Evolutionary conservation across 345 rosid genomes (phyloP).

Genomic region (Hibiscus mutabilis): DNA sequence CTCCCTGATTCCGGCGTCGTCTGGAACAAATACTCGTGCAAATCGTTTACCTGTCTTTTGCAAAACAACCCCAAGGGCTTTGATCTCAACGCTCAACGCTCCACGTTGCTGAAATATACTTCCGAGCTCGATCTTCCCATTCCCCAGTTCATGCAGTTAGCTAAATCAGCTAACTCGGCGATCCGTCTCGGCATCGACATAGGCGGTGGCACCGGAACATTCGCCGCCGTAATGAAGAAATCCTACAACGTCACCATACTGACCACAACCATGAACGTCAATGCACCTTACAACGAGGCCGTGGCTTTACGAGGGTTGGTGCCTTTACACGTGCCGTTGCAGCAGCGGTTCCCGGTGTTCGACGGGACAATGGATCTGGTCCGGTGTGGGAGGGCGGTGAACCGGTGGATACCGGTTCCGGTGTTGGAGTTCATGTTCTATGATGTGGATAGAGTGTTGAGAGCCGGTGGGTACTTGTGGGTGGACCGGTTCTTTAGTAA

Average conservation of each 20-base stretch:
- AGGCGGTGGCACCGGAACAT: slow-evolving; percentile 87
- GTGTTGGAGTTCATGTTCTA: slow-evolving; percentile 81
- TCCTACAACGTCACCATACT: slow-evolving; percentile 55
- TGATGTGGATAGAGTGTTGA: slow-evolving; percentile 76
- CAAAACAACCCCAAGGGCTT: slow-evolving; percentile 54
- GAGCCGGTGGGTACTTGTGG: slow-evolving; percentile 89
- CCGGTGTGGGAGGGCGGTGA: slow-evolving; percentile 83
- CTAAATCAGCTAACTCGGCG: slow-evolving; percentile 66
- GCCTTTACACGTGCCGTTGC: slow-evolving; percentile 86
- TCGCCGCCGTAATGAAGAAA: slow-evolving; percentile 76
- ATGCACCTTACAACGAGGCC: slow-evolving; percentile 85
- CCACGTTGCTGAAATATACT: slow-evolving; percentile 40
- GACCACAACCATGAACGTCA: slow-evolving; percentile 88
- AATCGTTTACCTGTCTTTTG: slow-evolving; percentile 58
- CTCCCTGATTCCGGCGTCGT: slow-evolving; percentile 61
- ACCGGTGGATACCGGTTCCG: slow-evolving; percentile 80
- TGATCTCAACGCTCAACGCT: slow-evolving; percentile 43
- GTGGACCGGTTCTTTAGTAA: slow-evolving; percentile 84
- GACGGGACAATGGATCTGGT: slow-evolving; percentile 93
- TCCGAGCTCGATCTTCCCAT: slow-evolving; percentile 90
- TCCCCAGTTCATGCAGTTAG: slow-evolving; percentile 66
- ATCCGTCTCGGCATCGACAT: slow-evolving; percentile 77
- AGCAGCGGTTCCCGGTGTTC: slow-evolving; percentile 87
- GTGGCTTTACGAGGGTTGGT: slow-evolving; percentile 79
- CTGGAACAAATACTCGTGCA: slow-evolving; percentile 72